Base-by-base conservation (phyloP, 2,329 filamentous ascomycete genomes). In the Alternaria sp. region DNA sequence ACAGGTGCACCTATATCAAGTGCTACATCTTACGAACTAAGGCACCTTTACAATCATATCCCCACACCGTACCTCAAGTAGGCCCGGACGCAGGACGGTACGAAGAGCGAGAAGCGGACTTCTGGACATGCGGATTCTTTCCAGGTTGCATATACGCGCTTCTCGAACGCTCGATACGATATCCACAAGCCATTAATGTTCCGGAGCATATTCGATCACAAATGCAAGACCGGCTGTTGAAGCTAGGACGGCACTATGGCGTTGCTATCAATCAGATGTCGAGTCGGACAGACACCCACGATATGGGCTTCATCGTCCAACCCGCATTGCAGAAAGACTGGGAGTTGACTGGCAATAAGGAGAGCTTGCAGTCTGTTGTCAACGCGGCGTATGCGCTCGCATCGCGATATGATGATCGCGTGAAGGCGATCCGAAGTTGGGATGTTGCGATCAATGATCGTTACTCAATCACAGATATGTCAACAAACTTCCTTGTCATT, bases 261-360 rank as follows among this genome's bases (percentile, higher is more conserved):
- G 67, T 76, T 4, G 73, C 75, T 3, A 76, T 77, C 51, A 70
- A 72, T 16, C 8, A 71, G 59, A 59, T 79, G 75, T 75, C 74
- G 1, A 62, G 65, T 4, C 66, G 82, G 30, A 85, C 77, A 4
- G 82, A 86, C 54, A 86, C 84, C 0, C 85, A 86, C 57, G 84
- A 86, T 42, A 79, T 87, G 59, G 83, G 84, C 0, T 87, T 87
- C 64, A 86, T 87, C 26, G 79, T 85, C 5, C 79, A 81, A 51
- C 84, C 84, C 0, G 80, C 82, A 1, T 67, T 85, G 0, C 78
- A 79, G 22, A 75, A 79, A 28, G 80, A 83, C 28, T 86, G 80
- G 80, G 81, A 84, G 39, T 67, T 85, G 5, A 81, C 78, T 0
- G 79, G 79, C 0, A 78, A 81, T 47, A 47, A 59, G 8, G 62